Evolutionary conservation across 768 basidiomycete species (phyloP).

Genomic region (Pisolithus sp.): DNA sequence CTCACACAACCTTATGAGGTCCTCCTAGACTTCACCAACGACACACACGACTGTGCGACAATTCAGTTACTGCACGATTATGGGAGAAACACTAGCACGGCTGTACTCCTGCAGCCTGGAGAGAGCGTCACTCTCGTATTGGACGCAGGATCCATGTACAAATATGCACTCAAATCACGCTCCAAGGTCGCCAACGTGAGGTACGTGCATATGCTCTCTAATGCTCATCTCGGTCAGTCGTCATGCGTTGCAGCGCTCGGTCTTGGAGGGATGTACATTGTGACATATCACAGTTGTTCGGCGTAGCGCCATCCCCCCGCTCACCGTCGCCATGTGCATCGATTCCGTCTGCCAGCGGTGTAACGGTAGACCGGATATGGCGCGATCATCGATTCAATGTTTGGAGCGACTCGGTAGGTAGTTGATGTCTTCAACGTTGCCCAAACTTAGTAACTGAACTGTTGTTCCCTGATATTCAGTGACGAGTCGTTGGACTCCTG

Average conservation of each 20-base stretch:
- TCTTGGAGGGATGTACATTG: constrained; percentile 63
- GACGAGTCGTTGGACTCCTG: not conserved
- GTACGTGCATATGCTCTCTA: constrained; percentile 33
- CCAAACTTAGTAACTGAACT: not conserved
- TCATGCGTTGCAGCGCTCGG: constrained; percentile 40
- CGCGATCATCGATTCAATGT: constrained; percentile 59
- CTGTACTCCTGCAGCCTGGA: constrained; percentile 53
- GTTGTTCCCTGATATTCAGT: constrained; percentile 15
- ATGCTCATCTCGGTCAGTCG: constrained; percentile 1
- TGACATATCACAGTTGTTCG: constrained; percentile 55
- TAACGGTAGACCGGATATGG: constrained; percentile 63
- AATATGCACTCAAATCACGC: constrained; percentile 60
- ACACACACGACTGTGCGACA: constrained; percentile 57
- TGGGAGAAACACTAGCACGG: constrained; percentile 45
- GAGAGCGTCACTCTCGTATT: constrained; percentile 63
- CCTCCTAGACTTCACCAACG: constrained; percentile 63
- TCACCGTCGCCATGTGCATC: constrained; percentile 26
- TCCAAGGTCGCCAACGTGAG: constrained; percentile 65
- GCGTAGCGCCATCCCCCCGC: constrained; percentile 29
- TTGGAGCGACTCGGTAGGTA: constrained; percentile 46
- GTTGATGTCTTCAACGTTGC: not conserved
- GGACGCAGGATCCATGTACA: constrained; percentile 62
- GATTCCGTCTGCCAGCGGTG: constrained; percentile 40
- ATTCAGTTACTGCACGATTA: constrained; percentile 63
- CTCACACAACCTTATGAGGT: constrained; percentile 56